Evolutionary conservation across 1,284 basidiomycete species (phyloP).

Genomic region (Exsudoporus floridanus): DNA sequence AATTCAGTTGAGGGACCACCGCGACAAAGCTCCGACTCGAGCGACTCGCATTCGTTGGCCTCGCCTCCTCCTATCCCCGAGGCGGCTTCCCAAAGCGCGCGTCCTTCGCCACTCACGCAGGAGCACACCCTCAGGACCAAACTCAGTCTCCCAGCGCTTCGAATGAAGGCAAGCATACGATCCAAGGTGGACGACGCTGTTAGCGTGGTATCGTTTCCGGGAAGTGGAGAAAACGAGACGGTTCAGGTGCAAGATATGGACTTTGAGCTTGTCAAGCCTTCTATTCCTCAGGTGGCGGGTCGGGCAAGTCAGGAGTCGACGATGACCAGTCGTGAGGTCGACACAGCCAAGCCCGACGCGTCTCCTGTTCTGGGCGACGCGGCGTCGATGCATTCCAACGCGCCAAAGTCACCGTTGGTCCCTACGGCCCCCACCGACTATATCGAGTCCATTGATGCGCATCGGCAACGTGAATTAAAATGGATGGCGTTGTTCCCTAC

Average conservation of each 20-base stretch:
- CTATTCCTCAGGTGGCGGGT: slow-evolving; percentile 44
- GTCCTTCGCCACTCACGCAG: slow-evolving; percentile 24
- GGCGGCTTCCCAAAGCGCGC: slow-evolving; percentile 16
- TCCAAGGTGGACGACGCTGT: slow-evolving; percentile 29
- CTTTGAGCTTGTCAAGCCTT: slow-evolving; percentile 72
- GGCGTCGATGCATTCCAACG: slow-evolving; percentile 41
- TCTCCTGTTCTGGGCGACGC: slow-evolving; percentile 48
- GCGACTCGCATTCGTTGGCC: slow-evolving; percentile 25
- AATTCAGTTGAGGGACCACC: slow-evolving; percentile 23
- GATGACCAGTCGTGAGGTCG: slow-evolving; percentile 33
- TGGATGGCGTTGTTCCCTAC: slow-evolving; percentile 73
- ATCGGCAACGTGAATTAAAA: slow-evolving; percentile 70
- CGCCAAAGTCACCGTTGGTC: slow-evolving; percentile 33
- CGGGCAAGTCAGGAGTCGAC: slow-evolving; percentile 58
- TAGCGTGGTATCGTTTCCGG: slow-evolving; percentile 28
- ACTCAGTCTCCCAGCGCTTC: slow-evolving; percentile 33
- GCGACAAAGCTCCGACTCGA: slow-evolving; percentile 27
- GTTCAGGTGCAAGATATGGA: slow-evolving; percentile 78
- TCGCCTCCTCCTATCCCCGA: slow-evolving; percentile 29
- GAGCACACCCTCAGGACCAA: slow-evolving; percentile 28
- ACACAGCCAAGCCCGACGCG: slow-evolving; percentile 30
- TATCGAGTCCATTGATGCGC: slow-evolving; percentile 56
- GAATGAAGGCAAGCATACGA: slow-evolving; percentile 23
- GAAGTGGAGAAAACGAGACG: slow-evolving; percentile 40
- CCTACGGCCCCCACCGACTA: slow-evolving; percentile 21